Conservation (phyloP, 2,329 filamentous ascomycete genomes). For the Penicillium sp. region DNA sequence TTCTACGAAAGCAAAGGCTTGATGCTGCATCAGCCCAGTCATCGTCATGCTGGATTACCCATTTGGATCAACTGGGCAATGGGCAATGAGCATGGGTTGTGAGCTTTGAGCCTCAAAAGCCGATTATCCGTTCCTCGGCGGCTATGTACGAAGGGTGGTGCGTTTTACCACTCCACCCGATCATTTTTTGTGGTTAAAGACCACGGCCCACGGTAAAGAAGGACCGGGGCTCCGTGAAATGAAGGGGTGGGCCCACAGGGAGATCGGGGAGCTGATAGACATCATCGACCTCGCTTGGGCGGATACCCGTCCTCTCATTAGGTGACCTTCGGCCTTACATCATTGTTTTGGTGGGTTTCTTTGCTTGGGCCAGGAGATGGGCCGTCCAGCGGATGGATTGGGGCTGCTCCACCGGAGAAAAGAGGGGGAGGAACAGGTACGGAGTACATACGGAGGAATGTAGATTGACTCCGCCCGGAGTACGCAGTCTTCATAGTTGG, state of each 20-base stretch:
- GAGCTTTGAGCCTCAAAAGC: conserved; percentile 27
- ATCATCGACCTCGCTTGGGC: conserved; percentile 1
- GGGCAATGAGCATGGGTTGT: not conserved
- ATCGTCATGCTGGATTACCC: conserved; percentile 14
- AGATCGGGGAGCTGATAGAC: conserved; percentile 10
- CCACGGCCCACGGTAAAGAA: not conserved
- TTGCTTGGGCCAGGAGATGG: conserved; percentile 1
- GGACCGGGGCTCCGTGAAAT: conserved; percentile 3
- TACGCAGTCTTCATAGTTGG: not conserved
- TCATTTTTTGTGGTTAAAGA: not conserved
- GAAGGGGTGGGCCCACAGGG: conserved; percentile 5
- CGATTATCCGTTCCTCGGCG: conserved; percentile 18
- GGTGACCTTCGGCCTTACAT: not conserved
- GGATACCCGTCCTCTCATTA: not conserved
- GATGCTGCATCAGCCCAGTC: not conserved
- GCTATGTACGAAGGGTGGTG: not conserved
- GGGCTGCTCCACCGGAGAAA: conserved; percentile 6
- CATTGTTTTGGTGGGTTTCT: not conserved
- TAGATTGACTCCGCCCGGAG: not conserved
- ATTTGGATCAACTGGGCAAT: conserved; percentile 5
- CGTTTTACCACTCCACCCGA: not conserved
- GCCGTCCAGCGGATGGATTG: conserved; percentile 2
- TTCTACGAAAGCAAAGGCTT: not conserved
- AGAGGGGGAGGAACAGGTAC: no score
- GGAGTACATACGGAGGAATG: no score